phyloP scores from a whole-genome alignment of 1,139 yeast genomes.

The Diutina siamensis region DNA sequence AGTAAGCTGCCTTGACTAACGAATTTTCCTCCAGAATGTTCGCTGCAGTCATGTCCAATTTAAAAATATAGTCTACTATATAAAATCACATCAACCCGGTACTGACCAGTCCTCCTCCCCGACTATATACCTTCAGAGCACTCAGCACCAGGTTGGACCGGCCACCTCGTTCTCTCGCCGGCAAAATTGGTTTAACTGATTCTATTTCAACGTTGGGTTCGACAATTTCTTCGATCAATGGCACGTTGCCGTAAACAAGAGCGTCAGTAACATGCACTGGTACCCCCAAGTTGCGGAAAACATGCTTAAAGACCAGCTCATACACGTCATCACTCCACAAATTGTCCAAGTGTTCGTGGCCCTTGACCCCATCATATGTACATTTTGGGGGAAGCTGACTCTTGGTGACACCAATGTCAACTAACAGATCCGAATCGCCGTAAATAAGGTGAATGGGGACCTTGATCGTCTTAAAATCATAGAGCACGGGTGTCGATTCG shows the following conservation, averaged over 20 bases:
- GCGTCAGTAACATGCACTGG: not conserved
- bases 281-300: slow-evolving; percentile 27
- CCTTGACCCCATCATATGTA: slow-evolving; percentile 37
- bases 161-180: not conserved
- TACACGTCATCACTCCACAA: slow-evolving; percentile 75
- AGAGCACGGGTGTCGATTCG: slow-evolving; percentile 26
- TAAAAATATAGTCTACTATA: too few species aligned
- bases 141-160: not conserved
- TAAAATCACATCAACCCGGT: too few species aligned
- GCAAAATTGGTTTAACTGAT: not conserved
- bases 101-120: not conserved
- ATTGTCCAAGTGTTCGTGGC: slow-evolving; percentile 82
- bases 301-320: slow-evolving; percentile 38
- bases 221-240: not conserved
- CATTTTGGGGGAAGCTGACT: slow-evolving; percentile 32
- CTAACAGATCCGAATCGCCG: slow-evolving; percentile 73
- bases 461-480: slow-evolving; percentile 44
- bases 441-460: slow-evolving; percentile 68
- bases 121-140: not conserved
- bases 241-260: not conserved
- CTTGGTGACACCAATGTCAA: slow-evolving; percentile 69
- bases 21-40: too few species aligned
- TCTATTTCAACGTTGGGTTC: not conserved
- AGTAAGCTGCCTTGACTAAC: too few species aligned
- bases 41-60: too few species aligned